Conservation (phyloP, 768 basidiomycete species). For the Russula abietina region DNA sequence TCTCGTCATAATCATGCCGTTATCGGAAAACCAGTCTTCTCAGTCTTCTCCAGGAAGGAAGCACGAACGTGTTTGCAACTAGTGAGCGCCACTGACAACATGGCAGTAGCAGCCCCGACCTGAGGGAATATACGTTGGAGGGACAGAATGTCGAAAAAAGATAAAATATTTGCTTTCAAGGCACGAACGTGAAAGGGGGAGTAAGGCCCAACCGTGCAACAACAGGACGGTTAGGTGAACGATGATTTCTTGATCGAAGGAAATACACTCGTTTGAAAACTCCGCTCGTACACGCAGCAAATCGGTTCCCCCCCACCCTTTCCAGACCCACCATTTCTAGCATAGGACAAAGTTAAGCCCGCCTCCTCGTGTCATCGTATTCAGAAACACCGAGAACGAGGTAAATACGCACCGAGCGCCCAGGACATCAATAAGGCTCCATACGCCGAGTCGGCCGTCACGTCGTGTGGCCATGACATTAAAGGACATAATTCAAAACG, state of each 20-base stretch:
- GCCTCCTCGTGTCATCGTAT: neutral
- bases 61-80: constrained; percentile 10
- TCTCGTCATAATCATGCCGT: constrained; percentile 9
- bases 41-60: neutral
- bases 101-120: neutral
- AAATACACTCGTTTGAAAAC: neutral
- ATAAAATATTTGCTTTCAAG: neutral
- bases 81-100: neutral
- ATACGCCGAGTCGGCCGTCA: neutral
- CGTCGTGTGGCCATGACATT: neutral
- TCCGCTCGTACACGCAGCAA: neutral
- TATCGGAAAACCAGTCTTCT: neutral
- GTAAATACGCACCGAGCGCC: neutral
- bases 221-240: neutral
- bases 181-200: constrained; percentile 7
- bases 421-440: neutral
- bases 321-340: neutral
- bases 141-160: neutral
- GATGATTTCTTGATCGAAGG: neutral
- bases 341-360: neutral
- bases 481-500: neutral
- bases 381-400: neutral
- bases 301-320: neutral
- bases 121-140: neutral
- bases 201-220: neutral